Conservation (phyloP, 495 filamentous ascomycete genomes). For the Bacidia rubella region DNA sequence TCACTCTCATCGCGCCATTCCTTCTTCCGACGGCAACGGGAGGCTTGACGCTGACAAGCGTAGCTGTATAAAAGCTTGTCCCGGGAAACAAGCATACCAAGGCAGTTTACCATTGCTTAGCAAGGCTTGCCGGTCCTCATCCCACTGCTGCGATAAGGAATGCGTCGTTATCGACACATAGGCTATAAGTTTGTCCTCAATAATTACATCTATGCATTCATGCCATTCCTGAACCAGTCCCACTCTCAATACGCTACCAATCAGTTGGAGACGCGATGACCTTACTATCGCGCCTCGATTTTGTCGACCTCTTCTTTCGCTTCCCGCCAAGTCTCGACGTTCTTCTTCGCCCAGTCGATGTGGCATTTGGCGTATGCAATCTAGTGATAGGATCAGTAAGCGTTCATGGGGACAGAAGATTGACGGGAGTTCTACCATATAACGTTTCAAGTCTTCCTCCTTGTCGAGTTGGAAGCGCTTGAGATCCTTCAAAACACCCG, state of each 20-base stretch:
- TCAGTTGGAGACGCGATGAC: neutral
- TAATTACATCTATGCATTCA: neutral
- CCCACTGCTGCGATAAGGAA: no score
- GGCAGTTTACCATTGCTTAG: no score
- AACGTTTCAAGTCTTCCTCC: constrained; percentile 81
- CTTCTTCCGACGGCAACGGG: no score
- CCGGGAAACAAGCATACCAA: no score
- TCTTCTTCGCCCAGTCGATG: constrained; percentile 97
- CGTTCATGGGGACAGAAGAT: constrained; percentile 1
- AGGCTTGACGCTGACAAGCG: neutral
- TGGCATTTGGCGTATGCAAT: constrained; percentile 87
- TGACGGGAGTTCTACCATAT: constrained; percentile 60
- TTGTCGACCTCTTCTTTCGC: constrained; percentile 86
- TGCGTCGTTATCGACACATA: no score
- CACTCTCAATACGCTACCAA: neutral
- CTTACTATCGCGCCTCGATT: constrained; percentile 47
- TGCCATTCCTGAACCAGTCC: neutral
- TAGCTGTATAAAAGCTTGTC: neutral
- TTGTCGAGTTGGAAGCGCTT: constrained; percentile 89
- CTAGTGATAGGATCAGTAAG: constrained; percentile 28
- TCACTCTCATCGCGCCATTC: no score
- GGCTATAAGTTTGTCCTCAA: no score
- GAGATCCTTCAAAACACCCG: constrained; percentile 73
- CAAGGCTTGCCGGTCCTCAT: neutral
- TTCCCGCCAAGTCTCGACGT: constrained; percentile 91